Conservation (phyloP, 2,329 filamentous ascomycete genomes). For the Pseudogymnoascus sp. region DNA sequence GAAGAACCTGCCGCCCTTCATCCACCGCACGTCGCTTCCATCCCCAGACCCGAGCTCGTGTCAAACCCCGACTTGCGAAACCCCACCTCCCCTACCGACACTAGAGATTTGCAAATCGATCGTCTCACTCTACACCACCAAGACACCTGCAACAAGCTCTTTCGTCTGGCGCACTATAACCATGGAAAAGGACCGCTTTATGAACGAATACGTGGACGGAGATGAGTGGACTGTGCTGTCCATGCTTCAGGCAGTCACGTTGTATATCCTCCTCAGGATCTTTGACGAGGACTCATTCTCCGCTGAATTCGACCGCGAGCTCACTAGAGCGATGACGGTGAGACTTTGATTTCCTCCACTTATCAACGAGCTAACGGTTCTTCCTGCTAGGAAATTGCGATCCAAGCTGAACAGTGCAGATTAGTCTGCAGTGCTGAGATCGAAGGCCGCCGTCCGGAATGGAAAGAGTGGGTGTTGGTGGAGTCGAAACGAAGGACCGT, state of each 20-base stretch:
- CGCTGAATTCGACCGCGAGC: slow-evolving; percentile 18
- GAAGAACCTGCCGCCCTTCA: slow-evolving; percentile 6
- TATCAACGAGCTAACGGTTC: slow-evolving; percentile 11
- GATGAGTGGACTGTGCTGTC: slow-evolving; percentile 18
- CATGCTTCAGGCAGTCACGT: slow-evolving; percentile 18
- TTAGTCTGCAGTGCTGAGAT: slow-evolving; percentile 16
- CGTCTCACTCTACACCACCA: slow-evolving; percentile 16
- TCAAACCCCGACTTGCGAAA: not conserved
- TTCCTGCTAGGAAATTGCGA: slow-evolving; percentile 13
- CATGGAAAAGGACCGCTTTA: slow-evolving; percentile 19
- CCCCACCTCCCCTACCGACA: slow-evolving; percentile 11
- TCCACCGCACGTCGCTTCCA: slow-evolving; percentile 15
- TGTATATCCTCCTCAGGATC: slow-evolving; percentile 19
- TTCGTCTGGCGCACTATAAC: slow-evolving; percentile 19
- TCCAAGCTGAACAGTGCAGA: slow-evolving; percentile 13
- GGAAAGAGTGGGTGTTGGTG: slow-evolving; percentile 18
- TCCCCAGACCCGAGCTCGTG: slow-evolving; percentile 12
- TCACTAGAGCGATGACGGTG: slow-evolving; percentile 17
- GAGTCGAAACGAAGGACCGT: slow-evolving; percentile 18
- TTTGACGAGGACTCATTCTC: slow-evolving; percentile 18
- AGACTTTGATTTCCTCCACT: slow-evolving; percentile 12
- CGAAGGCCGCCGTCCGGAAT: slow-evolving; percentile 17
- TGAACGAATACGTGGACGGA: slow-evolving; percentile 13
- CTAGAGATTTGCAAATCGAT: slow-evolving; percentile 20
- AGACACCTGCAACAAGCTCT: slow-evolving; percentile 18